phyloP scores from a whole-genome alignment of 1,139 yeast species.

The Yamadazyma friedrichii region DNA sequence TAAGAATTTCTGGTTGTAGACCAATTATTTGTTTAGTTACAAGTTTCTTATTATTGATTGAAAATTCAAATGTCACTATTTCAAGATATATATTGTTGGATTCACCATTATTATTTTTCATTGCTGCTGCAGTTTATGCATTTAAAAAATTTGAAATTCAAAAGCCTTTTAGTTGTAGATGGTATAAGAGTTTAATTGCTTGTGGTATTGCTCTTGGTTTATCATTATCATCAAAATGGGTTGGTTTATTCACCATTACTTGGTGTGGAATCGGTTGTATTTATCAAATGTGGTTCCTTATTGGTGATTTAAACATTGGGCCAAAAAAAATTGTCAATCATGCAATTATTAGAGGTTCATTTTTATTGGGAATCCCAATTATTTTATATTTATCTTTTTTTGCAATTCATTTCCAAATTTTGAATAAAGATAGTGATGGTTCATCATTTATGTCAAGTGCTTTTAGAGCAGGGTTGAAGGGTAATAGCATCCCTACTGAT shows the following conservation, averaged over 20 bases:
- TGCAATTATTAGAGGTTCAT: constrained; percentile 51
- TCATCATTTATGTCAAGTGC: constrained; percentile 87
- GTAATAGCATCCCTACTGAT: constrained; percentile 65
- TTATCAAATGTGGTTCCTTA: constrained; percentile 79
- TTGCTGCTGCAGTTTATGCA: constrained; percentile 81
- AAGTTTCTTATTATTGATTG: constrained; percentile 67
- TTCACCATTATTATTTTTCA: constrained; percentile 86
- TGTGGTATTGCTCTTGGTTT: constrained; percentile 86
- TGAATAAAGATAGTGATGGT: constrained; percentile 80
- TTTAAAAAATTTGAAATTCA: constrained; percentile 80
- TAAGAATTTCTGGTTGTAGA: constrained; percentile 84
- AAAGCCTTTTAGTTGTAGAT: constrained; percentile 63
- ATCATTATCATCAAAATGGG: constrained; percentile 93
- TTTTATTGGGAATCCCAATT: constrained; percentile 70
- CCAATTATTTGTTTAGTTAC: constrained; percentile 71
- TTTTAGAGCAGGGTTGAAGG: constrained; percentile 75
- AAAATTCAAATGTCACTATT: constrained; percentile 84
- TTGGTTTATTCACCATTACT: constrained; percentile 88
- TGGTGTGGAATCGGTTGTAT: constrained; percentile 84
- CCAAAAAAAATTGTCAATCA: constrained; percentile 51
- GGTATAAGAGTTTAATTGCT: constrained; percentile 71
- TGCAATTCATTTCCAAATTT: constrained; percentile 72
- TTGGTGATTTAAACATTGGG: constrained; percentile 80
- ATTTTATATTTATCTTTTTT: constrained; percentile 71
- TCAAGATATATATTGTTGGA: constrained; percentile 89